phyloP scores from a whole-genome alignment of 1,284 basidiomycete genomes.

The Moniliophthora roreri region DNA sequence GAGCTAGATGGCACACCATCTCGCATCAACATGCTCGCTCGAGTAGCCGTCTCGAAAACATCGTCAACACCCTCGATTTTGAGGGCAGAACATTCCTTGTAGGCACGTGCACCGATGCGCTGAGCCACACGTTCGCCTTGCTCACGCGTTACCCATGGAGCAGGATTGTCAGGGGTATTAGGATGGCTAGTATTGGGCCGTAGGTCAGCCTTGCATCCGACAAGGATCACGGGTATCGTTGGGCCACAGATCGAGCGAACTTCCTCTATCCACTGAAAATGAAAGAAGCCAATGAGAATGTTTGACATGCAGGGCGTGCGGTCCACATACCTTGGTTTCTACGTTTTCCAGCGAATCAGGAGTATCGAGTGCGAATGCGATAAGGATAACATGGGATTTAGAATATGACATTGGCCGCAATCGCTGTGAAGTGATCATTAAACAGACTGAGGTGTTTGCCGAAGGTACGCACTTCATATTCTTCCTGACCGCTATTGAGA shows the following conservation, averaged over 20 bases:
- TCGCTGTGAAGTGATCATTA: constrained; percentile 48
- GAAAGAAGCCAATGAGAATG: constrained; percentile 7
- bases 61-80: constrained; percentile 94
- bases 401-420: constrained; percentile 95
- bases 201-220: constrained; percentile 86
- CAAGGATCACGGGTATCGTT: constrained; percentile 78
- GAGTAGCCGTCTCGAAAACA: constrained; percentile 92
- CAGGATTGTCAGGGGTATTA: constrained; percentile 41
- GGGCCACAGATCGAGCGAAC: constrained; percentile 90
- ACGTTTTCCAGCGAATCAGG: constrained; percentile 98
- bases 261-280: constrained; percentile 90
- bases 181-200: constrained; percentile 51
- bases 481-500: constrained; percentile 78
- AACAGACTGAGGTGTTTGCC: constrained; percentile 1
- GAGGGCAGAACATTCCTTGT: constrained; percentile 92
- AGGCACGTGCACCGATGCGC: constrained; percentile 84
- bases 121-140: constrained; percentile 79
- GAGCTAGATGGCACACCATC: constrained; percentile 67
- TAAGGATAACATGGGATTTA: constrained; percentile 97
- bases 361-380: constrained; percentile 95
- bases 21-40: constrained; percentile 92
- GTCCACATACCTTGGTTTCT: constrained; percentile 71
- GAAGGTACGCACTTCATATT: constrained; percentile 73
- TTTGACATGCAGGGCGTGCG: not conserved
- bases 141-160: constrained; percentile 62